These are phyloP conservation scores for Ceratocystis cubensis DNA, from an alignment of 2,329 filamentous ascomycete genomes.

Conservation along the genomic window DNA sequence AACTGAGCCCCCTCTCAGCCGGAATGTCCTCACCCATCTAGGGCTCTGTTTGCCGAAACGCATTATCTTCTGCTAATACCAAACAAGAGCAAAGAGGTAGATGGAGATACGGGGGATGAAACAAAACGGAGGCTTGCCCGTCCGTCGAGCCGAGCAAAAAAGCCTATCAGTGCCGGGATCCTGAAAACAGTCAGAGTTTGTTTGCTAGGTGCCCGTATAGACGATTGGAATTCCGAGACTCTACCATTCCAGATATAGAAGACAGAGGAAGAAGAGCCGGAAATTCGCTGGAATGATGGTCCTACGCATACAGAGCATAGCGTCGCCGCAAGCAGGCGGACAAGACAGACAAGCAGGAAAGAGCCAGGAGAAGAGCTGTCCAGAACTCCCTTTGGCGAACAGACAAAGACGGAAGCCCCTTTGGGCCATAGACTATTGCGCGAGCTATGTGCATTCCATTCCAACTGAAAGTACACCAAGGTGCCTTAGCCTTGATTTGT, in stretches of 20 bases:
- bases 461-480: neutral
- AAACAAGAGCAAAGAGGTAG: no score
- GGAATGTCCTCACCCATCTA: no score
- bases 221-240: neutral
- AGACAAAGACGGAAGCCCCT: neutral
- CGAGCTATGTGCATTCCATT: neutral
- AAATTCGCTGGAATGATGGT: neutral
- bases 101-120: neutral
- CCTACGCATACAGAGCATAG: neutral
- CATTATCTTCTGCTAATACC: no score
- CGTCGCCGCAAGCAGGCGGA: neutral
- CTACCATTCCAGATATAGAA: neutral
- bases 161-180: no score
- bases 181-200: neutral
- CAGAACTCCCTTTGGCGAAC: neutral
- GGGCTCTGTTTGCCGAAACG: no score
- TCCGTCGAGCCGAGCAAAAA: no score
- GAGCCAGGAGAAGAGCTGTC: neutral
- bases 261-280: neutral
- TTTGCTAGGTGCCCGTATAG: neutral
- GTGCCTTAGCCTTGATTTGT: no score
- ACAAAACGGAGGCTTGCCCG: neutral
- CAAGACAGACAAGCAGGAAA: neutral
- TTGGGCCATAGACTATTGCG: neutral
- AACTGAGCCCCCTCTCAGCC: no score